Base-by-base conservation (phyloP, 1,284 basidiomycete species). In the Boletellus deceptivus region DNA sequence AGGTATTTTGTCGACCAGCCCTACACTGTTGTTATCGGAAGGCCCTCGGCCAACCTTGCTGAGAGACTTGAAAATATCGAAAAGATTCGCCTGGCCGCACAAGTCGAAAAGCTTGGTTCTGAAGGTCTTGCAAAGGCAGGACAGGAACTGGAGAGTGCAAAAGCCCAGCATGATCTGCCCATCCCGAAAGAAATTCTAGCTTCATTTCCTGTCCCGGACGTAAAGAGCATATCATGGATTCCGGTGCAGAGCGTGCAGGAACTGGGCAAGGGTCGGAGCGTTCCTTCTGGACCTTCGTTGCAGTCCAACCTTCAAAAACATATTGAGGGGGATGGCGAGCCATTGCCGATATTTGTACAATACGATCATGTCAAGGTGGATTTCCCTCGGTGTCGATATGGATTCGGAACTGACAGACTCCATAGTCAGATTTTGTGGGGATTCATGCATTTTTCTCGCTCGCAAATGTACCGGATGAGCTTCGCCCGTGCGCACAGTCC, bases 171-270 rank as follows among this genome's bases (percentile, higher is more conserved):
- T 67, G 91, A 93, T 58, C 72, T 72, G 48, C 83, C 87, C 10
- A 93, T 98, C 52, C 96, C 96, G 6, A 74, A 75, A 9, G 82
- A 91, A 36, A 77, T 98, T 56, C 72, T 98, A 36, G 87, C 83
- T 4, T 75, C 81, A 18, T 99, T 98, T 78, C 86, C 89, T 16
- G 84, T 96, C 29, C 94, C 94, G 0, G 81, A 89, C 60, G 89
- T 95, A 20, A 85, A 88, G 61, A 91, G 84, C 56, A 95, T 99
- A 61, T 83, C 89, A 6, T 99, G 96, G 94, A 95, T 99, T 52
- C 84, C 90, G 1, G 94, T 99, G 3, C 83, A 94, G 60, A 96
- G 86, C 53, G 69, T 82, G 16, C 86, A 86, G 64, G 84, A 91
- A 62, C 68, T 72, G 25, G 82, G 80, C 33, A 71, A 67, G 43